Evolutionary conservation across 768 basidiomycete species (phyloP), one percentile per base, ranked within the genome.

Genomic region (Psilocybe azurescens): DNA sequence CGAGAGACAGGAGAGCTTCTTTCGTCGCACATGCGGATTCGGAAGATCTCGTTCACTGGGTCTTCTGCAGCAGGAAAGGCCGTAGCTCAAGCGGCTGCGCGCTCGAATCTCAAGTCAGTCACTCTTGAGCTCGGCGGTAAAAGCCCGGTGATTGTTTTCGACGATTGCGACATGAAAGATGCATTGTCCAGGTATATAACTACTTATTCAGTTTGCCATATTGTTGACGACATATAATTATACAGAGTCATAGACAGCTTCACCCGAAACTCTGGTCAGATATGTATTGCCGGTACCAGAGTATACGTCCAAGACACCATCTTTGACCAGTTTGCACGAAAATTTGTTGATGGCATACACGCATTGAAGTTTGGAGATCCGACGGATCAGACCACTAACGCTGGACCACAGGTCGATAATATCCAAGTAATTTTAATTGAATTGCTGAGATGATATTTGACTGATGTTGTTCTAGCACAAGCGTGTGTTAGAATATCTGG

Each of bases 21-120:
- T 60, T 70, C 83, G 6, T 78, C 80, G 38, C 90, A 93, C 75
- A 79, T 78, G 67, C 74, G 75, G 7, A 88, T 93, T 64, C 80
- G 83, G 53, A 92, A 91, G 73, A 74, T 91, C 30, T 86, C 90
- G 0, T 92, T 93, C 75, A 93, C 92, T 1, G 91, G 91, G 3
- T 87, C 86, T 51, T 89, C 89, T 9, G 74, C 86, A 48, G 83
- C 85, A 38, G 93, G 92, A 8, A 84, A 89, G 44, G 83, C 81
- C 62, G 81, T 93, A 70, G 75, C 89, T 77, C 82, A 89, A 65
- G 88, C 89, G 3, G 83, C 91, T 1, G 81, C 89, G 0, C 79
- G 85, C 67, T 83, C 83, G 36, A 94, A 93, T 71, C 71, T 93
- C 67, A 94, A 94, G 77, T 81, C 81, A 56, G 86, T 89, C 52